Percentiles rank a stretch among this genome's conserved stretches.
These are phyloP conservation scores for Trypanosoma melophagium DNA, from an alignment of 208 protist species.

Conservation along the genomic window DNA sequence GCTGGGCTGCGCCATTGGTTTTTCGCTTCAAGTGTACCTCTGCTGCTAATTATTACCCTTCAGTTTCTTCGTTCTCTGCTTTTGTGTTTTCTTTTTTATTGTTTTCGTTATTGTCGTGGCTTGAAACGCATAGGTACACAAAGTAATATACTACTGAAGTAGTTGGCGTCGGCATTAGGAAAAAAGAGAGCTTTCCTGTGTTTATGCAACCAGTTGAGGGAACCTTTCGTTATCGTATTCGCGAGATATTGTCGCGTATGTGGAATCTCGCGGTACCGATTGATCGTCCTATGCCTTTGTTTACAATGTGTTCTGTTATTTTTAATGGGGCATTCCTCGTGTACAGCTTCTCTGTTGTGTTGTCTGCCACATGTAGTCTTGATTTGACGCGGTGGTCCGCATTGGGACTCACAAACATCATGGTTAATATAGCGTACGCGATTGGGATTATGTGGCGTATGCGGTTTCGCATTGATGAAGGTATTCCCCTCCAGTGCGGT, in stretches of 20 bases:
- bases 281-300: slow-evolving; percentile 72
- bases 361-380: slow-evolving; percentile 33
- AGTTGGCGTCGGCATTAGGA: no score
- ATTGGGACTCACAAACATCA: slow-evolving; percentile 49
- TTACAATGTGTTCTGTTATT: slow-evolving; percentile 40
- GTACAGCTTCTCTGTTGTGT: slow-evolving; percentile 43
- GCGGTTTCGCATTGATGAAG: slow-evolving; percentile 41
- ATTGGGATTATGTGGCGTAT: slow-evolving; percentile 49
- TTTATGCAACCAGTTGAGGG: slow-evolving; percentile 17
- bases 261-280: slow-evolving; percentile 40
- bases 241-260: slow-evolving; percentile 19
- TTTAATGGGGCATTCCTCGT: slow-evolving; percentile 57
- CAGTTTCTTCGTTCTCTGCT: no score
- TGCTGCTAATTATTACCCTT: no score
- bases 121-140: no score
- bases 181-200: no score
- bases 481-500: slow-evolving; percentile 38
- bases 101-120: slow-evolving; percentile 25
- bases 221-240: slow-evolving; percentile 2
- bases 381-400: slow-evolving; percentile 26
- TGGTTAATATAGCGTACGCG: slow-evolving; percentile 68
- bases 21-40: no score
- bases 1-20: no score
- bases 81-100: not conserved
- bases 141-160: no score